These are phyloP conservation scores for Leccinum longicurvipes DNA, from an alignment of 768 basidiomycete species.

Conservation along the genomic window DNA sequence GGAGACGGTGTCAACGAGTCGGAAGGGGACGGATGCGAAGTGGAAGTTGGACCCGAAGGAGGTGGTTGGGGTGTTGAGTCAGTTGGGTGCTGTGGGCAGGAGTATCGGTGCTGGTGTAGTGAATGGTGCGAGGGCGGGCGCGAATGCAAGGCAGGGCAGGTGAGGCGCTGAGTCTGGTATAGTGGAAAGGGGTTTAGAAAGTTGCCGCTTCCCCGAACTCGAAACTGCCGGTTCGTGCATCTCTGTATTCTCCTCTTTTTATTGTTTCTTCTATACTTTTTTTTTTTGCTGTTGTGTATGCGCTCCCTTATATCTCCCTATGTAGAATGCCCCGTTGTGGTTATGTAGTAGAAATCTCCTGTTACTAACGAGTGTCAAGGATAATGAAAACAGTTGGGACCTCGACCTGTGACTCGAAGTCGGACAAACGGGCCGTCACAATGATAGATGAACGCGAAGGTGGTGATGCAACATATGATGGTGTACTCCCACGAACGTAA, in stretches of 20 bases:
- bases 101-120: too few species aligned
- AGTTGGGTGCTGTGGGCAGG: slow-evolving; percentile 7
- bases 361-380: too few species aligned
- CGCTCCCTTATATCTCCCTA: too few species aligned
- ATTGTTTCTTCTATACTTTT: neutral
- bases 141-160: neutral
- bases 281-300: neutral
- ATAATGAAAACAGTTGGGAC: too few species aligned
- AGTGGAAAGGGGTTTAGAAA: too few species aligned
- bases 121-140: neutral
- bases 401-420: too few species aligned
- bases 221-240: neutral
- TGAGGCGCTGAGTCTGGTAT: too few species aligned
- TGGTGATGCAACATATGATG: neutral
- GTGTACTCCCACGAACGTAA: too few species aligned
- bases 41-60: slow-evolving; percentile 51
- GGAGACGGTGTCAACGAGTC: slow-evolving; percentile 69
- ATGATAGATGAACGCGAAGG: too few species aligned
- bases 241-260: neutral
- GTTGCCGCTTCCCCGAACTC: neutral
- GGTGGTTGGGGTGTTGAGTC: slow-evolving; percentile 32
- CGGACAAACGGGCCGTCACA: too few species aligned
- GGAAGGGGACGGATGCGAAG: slow-evolving; percentile 74
- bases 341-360: neutral
- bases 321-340: neutral